Percentiles rank a stretch among this genome's conserved stretches.
phyloP scores from a whole-genome alignment of 208 protist species.

The Trypanosoma congolense region DNA sequence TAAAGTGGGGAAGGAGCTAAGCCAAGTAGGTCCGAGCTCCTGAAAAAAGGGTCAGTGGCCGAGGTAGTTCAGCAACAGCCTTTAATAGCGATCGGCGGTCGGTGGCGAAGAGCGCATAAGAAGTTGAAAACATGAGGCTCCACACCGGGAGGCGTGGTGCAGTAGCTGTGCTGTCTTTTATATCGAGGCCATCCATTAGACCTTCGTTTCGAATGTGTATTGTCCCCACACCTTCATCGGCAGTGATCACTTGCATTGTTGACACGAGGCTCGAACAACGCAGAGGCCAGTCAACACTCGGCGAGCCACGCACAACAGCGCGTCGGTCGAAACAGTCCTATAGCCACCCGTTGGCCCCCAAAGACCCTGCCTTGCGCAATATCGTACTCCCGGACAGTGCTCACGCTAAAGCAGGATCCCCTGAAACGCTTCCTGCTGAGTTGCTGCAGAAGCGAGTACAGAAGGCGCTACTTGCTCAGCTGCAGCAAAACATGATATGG shows the following conservation, averaged over 20 bases:
- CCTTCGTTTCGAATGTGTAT: not conserved
- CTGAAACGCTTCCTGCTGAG: conserved; percentile 37
- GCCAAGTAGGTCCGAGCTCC: no score
- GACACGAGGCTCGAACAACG: not conserved
- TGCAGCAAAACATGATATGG: conserved; percentile 86
- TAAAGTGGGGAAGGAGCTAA: no score
- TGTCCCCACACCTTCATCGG: not conserved
- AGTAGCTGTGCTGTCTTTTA: no score
- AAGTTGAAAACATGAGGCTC: no score
- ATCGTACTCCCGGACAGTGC: conserved; percentile 54
- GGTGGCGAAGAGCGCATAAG: no score
- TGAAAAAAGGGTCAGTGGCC: no score
- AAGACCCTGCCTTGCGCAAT: conserved; percentile 70
- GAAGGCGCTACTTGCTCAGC: conserved; percentile 53
- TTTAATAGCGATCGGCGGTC: no score
- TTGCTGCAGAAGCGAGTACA: conserved; percentile 63
- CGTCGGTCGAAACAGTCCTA: conserved; percentile 46
- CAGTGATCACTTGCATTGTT: not conserved
- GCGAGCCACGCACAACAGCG: conserved; percentile 43
- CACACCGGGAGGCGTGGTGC: no score
- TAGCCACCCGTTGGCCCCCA: conserved; percentile 63
- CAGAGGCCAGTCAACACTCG: conserved; percentile 45
- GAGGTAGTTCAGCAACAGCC: no score
- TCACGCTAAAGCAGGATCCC: conserved; percentile 25
- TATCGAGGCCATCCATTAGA: no score